Percentiles rank a stretch among this genome's conserved stretches.
Evolutionary conservation across 148 eudicot genomes (phyloP).

Genomic region (Rhododendron williamsianum): DNA sequence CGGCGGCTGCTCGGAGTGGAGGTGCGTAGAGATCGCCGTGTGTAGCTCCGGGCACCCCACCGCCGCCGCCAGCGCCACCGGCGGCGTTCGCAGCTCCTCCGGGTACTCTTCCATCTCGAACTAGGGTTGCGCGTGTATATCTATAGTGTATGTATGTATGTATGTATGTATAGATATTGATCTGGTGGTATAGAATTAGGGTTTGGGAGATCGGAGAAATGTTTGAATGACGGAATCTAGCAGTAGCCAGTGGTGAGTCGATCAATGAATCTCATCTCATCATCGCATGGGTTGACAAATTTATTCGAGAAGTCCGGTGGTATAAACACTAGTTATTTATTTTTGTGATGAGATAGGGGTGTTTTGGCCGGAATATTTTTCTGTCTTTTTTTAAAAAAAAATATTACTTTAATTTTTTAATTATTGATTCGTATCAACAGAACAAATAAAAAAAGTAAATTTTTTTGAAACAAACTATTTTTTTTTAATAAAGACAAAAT

Average conservation of each 20-base stretch:
- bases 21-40: constrained; percentile 55
- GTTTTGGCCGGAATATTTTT: no score
- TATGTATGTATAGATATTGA: neutral
- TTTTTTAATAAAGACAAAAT: no score
- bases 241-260: neutral
- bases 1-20: constrained; percentile 82
- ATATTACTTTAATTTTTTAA: no score
- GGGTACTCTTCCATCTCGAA: constrained; percentile 78
- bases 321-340: no score
- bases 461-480: no score
- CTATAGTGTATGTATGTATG: neutral
- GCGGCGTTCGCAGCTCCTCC: constrained; percentile 89
- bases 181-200: neutral
- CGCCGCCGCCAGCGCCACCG: constrained; percentile 60
- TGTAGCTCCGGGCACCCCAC: constrained; percentile 78
- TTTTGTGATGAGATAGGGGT: no score
- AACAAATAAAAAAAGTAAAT: no score
- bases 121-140: neutral
- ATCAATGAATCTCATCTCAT: no score
- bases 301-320: no score
- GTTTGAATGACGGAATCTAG: neutral
- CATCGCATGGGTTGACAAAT: neutral
- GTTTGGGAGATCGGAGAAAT: neutral
- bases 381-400: no score
- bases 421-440: no score